These are phyloP conservation scores for Gliomastix tumulicola DNA, from an alignment of 2,329 filamentous ascomycete species.

Conservation along the genomic window DNA sequence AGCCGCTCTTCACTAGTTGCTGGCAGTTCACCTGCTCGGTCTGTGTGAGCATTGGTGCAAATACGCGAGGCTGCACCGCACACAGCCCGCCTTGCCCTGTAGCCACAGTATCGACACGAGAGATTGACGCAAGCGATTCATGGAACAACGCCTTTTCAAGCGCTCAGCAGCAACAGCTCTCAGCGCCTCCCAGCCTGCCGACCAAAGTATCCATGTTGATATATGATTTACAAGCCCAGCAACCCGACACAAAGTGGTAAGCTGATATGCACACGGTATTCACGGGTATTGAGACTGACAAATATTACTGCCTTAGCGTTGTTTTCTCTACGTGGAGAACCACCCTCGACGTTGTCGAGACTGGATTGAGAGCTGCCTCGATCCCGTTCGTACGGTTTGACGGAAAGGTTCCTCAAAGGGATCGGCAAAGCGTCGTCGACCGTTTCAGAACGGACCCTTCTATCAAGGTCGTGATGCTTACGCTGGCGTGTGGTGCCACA, in stretches of 20 bases:
- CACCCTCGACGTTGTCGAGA: slow-evolving; percentile 37
- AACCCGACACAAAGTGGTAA: slow-evolving; percentile 24
- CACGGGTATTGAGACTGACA: not conserved
- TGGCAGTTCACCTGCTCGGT: not conserved
- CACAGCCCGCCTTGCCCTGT: slow-evolving; percentile 1
- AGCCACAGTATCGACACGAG: slow-evolving; percentile 15
- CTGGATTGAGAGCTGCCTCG: slow-evolving; percentile 21
- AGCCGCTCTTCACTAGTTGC: slow-evolving; percentile 16
- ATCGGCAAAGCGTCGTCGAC: slow-evolving; percentile 30
- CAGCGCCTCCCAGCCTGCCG: no score
- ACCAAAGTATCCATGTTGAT: slow-evolving; percentile 26
- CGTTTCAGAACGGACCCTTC: slow-evolving; percentile 27
- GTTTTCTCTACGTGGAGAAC: slow-evolving; percentile 44
- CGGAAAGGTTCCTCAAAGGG: slow-evolving; percentile 32
- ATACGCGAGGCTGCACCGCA: no score
- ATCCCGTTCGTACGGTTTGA: slow-evolving; percentile 36
- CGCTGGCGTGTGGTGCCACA: slow-evolving; percentile 43
- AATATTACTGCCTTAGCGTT: slow-evolving; percentile 23
- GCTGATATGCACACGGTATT: no score
- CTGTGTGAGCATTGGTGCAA: not conserved
- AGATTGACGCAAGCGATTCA: no score
- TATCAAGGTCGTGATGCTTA: slow-evolving; percentile 36
- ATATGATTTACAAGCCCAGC: slow-evolving; percentile 17
- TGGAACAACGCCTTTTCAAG: not conserved
- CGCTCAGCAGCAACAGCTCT: slow-evolving; percentile 4